phyloP scores from a whole-genome alignment of 192 early-diverging fungal species.

The Coemansia sp. region DNA sequence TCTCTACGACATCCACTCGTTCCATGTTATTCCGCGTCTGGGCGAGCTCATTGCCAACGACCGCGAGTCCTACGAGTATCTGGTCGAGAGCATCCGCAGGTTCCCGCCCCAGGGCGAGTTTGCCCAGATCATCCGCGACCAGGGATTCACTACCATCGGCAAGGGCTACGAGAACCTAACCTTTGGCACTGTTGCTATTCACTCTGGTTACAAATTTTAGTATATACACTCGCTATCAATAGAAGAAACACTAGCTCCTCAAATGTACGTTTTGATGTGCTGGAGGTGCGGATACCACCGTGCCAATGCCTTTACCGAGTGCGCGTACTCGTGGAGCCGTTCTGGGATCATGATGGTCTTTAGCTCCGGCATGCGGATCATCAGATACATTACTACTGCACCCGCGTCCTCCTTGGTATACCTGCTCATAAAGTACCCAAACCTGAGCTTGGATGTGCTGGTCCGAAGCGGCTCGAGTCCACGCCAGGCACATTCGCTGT shows the following conservation, averaged over 20 bases:
- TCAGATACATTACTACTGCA: not conserved
- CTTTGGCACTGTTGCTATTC: conserved; percentile 96
- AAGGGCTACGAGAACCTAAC: conserved; percentile 90
- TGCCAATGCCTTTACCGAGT: not conserved
- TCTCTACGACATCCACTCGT: conserved; percentile 89
- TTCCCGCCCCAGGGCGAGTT: conserved; percentile 90
- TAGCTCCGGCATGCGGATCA: not conserved
- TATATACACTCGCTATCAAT: not conserved
- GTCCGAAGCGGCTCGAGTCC: too few relatives aligned
- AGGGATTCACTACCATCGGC: conserved; percentile 85
- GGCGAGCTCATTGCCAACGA: conserved; percentile 86
- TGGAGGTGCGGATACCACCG: not conserved
- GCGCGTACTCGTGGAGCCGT: not conserved
- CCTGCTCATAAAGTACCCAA: not conserved
- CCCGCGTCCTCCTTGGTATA: not conserved
- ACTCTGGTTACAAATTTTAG: conserved; percentile 24
- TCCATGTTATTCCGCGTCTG: conserved; percentile 84
- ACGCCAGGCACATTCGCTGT: too few relatives aligned
- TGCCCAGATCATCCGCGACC: conserved; percentile 81
- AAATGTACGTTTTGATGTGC: not conserved
- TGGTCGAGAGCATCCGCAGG: conserved; percentile 93
- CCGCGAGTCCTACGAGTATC: conserved; percentile 90
- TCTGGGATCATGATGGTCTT: not conserved
- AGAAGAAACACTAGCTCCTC: not conserved
- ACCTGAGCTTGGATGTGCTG: too few relatives aligned